Base-by-base conservation (phyloP, 345 rosid genomes). In the Populus simonii region DNA sequence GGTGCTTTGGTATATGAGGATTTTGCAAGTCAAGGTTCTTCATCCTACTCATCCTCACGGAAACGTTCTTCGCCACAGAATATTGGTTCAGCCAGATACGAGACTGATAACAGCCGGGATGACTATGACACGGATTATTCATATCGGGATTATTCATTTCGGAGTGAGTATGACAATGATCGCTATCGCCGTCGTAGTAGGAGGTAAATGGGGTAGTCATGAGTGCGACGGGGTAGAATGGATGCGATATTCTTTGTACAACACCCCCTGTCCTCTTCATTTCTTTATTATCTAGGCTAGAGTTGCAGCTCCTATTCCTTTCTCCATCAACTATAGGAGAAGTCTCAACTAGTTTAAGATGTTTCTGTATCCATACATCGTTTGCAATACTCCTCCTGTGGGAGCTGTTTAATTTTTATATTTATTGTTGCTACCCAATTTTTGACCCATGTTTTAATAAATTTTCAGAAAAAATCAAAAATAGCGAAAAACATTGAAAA, bases 1-100 rank as follows among this genome's bases (percentile, higher is more conserved):
- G 85, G 88, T 76, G 74, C 84, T 20, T 65, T 75, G 70, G 66
- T 29, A 13, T 69, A 75, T 62, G 86, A 87, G 36, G 91, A 88
- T 74, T 80, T 39, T 70, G 51, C 12, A 5, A 67, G 45, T 71
- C 81, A 80, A 75, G 65, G 80, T 80, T 74, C 86, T 16, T 66
- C 76, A 13, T 2, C 25, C 35, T 66, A 74, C 70, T 70, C 80
- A 0, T 53, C 75, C 7, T 55, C 23, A 0, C 65, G 16, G 27
- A 62, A 79, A 57, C 77, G 36, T 18, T 68, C 71, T 59, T 79
- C 87, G 6, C 83, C 89, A 1, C 62, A 29, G 11, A 74, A 76
- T 49, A 70, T 86, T 79, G 82, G 78, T 78, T 68, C 80, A 38
- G 68, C 68, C n/a, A 86, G 85, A 74, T 83, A 74, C 25, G 79